Base-by-base conservation (phyloP, 148 eudicot genomes). In the Chenopodium quinoa region DNA sequence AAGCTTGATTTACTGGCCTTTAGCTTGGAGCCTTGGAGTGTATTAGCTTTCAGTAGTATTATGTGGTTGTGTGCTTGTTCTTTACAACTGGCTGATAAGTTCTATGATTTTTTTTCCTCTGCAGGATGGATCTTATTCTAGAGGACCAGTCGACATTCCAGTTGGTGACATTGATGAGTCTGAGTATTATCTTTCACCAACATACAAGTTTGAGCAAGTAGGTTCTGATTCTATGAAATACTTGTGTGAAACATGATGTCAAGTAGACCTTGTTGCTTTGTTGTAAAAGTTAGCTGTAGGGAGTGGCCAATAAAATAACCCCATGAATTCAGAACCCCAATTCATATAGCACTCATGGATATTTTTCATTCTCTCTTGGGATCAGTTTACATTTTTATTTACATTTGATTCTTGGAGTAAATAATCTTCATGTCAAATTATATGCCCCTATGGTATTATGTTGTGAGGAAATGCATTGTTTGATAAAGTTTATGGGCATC, bases 91-190 rank as follows among this genome's bases (percentile, higher is more conserved):
- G 58, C 7, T 81, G 27, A 77, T 58, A 12, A 63, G 44, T 50
- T 71, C 16, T 71, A 56, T 44, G 64, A 13, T 77, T 47, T 67
- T 78, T 78, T 81, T 40, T 6, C 44, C 44, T 6, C 75, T 87
- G 73, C 89, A 96, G 99, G 99, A 97, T 84, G 99, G 99, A 80
- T 94, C 99, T 69, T 97, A 94, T 80, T 97, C 99, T 32, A 91
- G 99, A 86, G 99, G 99, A 81, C 98, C 99, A 69, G 91, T 94
- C 88, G 93, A 91, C 69, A 91, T 97, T 85, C 98, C 97, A 40
- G 90, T 97, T 83, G 92, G 93, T 66, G 95, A 89, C 85, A 82
- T 71, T 73, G 88, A 86, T 82, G 95, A 89, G 69, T 87, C 97
- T 48, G 81, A 89, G 2, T 92, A 97, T 82, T 97, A 82, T 79